Conservation (phyloP, 768 basidiomycete genomes). For the Lactarius evosmus region DNA sequence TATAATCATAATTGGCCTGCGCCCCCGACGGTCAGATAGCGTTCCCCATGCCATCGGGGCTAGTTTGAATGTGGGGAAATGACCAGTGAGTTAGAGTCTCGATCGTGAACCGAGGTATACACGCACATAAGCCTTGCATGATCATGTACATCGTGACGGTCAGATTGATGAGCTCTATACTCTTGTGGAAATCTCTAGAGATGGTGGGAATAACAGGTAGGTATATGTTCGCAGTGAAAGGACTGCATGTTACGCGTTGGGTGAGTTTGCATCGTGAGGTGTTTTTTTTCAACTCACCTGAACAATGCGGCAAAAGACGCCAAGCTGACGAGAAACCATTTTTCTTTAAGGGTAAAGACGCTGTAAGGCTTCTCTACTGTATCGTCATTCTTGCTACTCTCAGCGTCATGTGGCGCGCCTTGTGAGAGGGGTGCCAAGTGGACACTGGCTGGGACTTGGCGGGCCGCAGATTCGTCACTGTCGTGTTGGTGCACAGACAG, state of each 20-base stretch:
- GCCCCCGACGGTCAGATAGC: constrained; percentile 61
- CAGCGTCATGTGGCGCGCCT: background rate
- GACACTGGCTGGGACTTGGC: background rate
- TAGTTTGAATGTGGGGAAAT: constrained; percentile 6
- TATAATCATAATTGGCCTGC: constrained; percentile 58
- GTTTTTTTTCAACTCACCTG: constrained; percentile 41
- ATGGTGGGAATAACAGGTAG: constrained; percentile 75
- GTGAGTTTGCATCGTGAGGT: background rate
- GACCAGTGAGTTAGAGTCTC: background rate
- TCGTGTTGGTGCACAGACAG: background rate
- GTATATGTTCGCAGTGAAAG: constrained; percentile 74
- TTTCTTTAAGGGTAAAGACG: constrained; percentile 53
- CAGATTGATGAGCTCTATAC: constrained; percentile 70
- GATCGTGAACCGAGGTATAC: background rate
- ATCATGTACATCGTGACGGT: constrained; percentile 79
- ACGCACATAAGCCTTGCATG: constrained; percentile 58
- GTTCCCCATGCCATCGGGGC: constrained; percentile 64
- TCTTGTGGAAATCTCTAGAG: constrained; percentile 57
- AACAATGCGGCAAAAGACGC: constrained; percentile 59
- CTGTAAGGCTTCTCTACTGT: constrained; percentile 40
- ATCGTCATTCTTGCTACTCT: constrained; percentile 17
- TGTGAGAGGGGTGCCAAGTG: background rate
- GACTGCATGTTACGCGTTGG: constrained; percentile 39
- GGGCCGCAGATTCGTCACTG: background rate
- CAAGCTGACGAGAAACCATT: constrained; percentile 65